These are phyloP conservation scores for Barnettozyma pratensis DNA, from an alignment of 805 yeast species.

Conservation along the genomic window DNA sequence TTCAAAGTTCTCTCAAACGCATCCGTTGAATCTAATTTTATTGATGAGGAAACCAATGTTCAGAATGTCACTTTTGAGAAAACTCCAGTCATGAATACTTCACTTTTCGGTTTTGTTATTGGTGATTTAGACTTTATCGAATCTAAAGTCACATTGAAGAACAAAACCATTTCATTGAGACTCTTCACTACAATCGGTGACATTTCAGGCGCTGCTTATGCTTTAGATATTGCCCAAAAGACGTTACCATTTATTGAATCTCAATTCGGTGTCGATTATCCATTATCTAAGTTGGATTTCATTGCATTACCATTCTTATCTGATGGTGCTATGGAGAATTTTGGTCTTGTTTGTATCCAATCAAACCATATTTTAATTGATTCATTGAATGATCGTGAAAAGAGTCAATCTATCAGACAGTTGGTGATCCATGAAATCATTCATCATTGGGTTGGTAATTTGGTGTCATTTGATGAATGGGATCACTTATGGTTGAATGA, in stretches of 20 bases:
- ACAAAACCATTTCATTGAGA: conserved; percentile 39
- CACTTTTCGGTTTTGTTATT: conserved; percentile 61
- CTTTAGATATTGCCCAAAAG: conserved; percentile 42
- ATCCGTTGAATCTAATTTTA: conserved; percentile 26
- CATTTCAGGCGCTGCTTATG: conserved; percentile 39
- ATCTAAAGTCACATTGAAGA: conserved; percentile 25
- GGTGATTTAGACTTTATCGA: conserved; percentile 62
- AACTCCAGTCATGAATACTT: conserved; percentile 57
- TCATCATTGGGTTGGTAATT: conserved; percentile 79
- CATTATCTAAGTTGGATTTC: conserved; percentile 61
- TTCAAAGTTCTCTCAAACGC: conserved; percentile 52
- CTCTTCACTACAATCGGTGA: conserved; percentile 54
- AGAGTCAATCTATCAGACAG: conserved; percentile 39
- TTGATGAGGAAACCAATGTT: conserved; percentile 17
- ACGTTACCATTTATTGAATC: conserved; percentile 44
- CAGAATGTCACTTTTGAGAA: conserved; percentile 40
- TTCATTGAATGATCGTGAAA: conserved; percentile 21
- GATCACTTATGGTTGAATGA: conserved; percentile 70
- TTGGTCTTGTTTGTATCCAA: conserved; percentile 61
- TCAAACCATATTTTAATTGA: conserved; percentile 43
- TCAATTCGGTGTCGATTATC: conserved; percentile 43
- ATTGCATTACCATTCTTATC: conserved; percentile 64
- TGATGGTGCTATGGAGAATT: conserved; percentile 81
- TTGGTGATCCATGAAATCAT: conserved; percentile 67
- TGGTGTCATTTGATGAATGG: conserved; percentile 64